Percentiles rank a stretch among this genome's conserved stretches.
Evolutionary conservation across 257 asterid genomes (phyloP).

Genomic region (Misopates orontium): DNA sequence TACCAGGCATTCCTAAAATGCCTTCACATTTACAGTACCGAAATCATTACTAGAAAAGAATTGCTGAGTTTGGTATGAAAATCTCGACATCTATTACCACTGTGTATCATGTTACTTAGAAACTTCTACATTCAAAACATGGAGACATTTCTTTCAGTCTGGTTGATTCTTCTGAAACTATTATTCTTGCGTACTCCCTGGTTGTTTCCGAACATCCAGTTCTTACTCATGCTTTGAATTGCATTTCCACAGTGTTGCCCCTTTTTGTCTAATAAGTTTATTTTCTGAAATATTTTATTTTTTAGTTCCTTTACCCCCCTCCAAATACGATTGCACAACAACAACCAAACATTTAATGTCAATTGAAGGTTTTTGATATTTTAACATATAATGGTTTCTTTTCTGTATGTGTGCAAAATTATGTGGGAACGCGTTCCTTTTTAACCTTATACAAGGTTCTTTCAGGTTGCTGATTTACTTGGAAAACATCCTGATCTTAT

Average conservation of each 20-base stretch:
- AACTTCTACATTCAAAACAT: constrained; percentile 19
- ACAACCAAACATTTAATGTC: no score
- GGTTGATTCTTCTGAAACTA: constrained; percentile 7
- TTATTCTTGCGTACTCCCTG: constrained; percentile 12
- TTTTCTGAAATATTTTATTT: background rate
- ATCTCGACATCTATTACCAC: constrained; percentile 17
- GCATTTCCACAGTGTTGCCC: constrained; percentile 26
- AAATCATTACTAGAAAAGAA: constrained; percentile 85
- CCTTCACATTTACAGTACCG: constrained; percentile 92
- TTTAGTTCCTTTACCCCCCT: background rate
- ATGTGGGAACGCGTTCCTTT: constrained; percentile 1
- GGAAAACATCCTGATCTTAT: constrained; percentile 91
- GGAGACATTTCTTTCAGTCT: background rate
- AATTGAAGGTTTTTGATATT: background rate
- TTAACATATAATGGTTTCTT: background rate
- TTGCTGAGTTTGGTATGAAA: constrained; percentile 76
- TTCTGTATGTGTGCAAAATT: constrained; percentile 5
- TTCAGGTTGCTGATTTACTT: constrained; percentile 82
- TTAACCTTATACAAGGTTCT: constrained; percentile 22
- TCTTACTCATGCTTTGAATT: constrained; percentile 10
- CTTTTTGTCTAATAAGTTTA: background rate
- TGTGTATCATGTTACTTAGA: constrained; percentile 12
- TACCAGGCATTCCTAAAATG: constrained; percentile 97
- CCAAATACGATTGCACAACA: no score
- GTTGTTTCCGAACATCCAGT: constrained; percentile 9